These are phyloP conservation scores for Arctium lappa DNA, from an alignment of 129 eudicot genomes.

Conservation along the genomic window DNA sequence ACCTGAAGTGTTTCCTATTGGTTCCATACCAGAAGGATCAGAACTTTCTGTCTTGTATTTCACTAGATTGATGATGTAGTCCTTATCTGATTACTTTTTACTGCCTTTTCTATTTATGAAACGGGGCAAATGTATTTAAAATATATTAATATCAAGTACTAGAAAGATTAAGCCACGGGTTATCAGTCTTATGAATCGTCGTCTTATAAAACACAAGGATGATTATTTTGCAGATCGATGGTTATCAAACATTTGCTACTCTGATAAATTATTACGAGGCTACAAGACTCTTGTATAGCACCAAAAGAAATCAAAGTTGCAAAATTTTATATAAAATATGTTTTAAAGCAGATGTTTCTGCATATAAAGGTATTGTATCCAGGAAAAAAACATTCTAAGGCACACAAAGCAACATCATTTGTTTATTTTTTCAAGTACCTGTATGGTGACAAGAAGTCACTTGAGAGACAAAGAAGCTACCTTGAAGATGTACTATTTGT, in stretches of 20 bases:
- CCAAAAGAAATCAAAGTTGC: not conserved
- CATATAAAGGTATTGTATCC: not conserved
- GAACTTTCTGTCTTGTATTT: not conserved
- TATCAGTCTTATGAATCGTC: not conserved
- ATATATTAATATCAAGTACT: not conserved
- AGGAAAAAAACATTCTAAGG: not conserved
- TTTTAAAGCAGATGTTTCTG: not conserved
- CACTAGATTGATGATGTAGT: not conserved
- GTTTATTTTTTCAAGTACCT: not conserved
- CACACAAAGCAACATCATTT: not conserved
- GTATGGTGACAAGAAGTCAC: not conserved
- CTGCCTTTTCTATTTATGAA: not conserved
- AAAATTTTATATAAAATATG: not conserved
- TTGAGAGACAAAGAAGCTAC: not conserved
- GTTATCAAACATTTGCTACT: not conserved
- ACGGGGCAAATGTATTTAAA: not conserved
- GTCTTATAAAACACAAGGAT: no score
- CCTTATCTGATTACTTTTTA: not conserved
- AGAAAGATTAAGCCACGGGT: not conserved
- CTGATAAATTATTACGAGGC: not conserved
- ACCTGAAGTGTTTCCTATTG: not conserved
- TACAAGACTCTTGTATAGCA: not conserved
- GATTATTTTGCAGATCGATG: not conserved
- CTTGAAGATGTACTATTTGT: not conserved
- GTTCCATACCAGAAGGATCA: not conserved